These are phyloP conservation scores for Leccinum solheimii DNA, from an alignment of 1,284 basidiomycete genomes.

Conservation along the genomic window DNA sequence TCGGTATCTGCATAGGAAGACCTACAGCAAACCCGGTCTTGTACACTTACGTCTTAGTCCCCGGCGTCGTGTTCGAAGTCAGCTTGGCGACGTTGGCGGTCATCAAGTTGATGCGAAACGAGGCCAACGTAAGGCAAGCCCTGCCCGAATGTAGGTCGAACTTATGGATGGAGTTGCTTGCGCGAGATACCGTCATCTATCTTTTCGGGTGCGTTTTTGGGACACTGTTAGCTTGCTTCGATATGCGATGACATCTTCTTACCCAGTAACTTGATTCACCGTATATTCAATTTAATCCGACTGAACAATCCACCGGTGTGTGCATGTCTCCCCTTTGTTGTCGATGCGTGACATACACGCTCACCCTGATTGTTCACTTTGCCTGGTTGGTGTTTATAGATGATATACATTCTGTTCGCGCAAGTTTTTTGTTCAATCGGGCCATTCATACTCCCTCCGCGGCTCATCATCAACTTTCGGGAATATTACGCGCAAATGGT, in stretches of 20 bases:
- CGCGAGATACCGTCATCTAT: conserved; percentile 9
- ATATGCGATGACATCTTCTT: not conserved
- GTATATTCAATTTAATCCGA: not conserved
- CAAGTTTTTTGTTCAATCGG: conserved; percentile 2
- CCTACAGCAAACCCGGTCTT: not conserved
- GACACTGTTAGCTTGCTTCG: not conserved
- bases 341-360: not conserved
- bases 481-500: conserved; percentile 3
- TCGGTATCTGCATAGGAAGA: not conserved
- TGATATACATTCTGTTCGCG: not conserved
- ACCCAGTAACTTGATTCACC: conserved; percentile 3
- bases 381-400: not conserved
- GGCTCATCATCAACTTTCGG: conserved; percentile 13
- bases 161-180: conserved; percentile 1
- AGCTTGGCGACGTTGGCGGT: conserved; percentile 5
- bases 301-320: conserved; percentile 3
- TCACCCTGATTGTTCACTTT: not conserved
- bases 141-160: not conserved
- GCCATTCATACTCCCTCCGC: conserved; percentile 8
- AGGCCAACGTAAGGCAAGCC: not conserved
- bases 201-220: conserved; percentile 7
- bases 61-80: conserved; percentile 6
- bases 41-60: conserved; percentile 1
- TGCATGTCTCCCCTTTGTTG: not conserved
- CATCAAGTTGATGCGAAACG: not conserved